Percentiles rank a stretch among this genome's conserved stretches.
These are phyloP conservation scores for Rhizoclosmatium hyalinum DNA, from an alignment of 371 early-diverging fungal species.

Conservation along the genomic window DNA sequence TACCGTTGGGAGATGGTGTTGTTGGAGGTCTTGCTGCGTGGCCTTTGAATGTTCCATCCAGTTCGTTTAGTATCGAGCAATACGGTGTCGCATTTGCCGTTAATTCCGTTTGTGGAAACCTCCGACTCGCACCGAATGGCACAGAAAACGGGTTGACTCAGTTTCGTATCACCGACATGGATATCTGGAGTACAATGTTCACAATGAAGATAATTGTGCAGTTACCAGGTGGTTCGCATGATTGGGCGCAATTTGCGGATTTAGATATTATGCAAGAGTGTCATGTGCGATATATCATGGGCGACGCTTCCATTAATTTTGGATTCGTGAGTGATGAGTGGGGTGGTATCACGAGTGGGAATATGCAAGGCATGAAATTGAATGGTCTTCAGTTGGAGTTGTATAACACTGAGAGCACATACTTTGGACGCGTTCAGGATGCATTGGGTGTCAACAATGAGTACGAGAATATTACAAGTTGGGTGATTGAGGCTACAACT, in stretches of 20 bases:
- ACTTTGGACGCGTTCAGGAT: conserved; percentile 20
- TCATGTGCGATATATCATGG: conserved; percentile 23
- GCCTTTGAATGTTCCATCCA: conserved; percentile 23
- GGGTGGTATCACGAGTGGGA: conserved; percentile 1
- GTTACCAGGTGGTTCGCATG: conserved; percentile 22
- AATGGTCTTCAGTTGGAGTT: background rate
- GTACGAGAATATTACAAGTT: conserved; percentile 16
- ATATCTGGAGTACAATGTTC: conserved; percentile 23
- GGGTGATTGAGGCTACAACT: conserved; percentile 21
- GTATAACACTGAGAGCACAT: background rate
- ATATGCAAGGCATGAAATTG: background rate
- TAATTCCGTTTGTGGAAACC: conserved; percentile 23
- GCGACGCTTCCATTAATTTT: conserved; percentile 12
- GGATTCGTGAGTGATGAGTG: conserved; percentile 25
- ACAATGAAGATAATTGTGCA: conserved; percentile 8
- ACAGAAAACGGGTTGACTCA: conserved; percentile 15
- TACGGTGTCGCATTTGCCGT: conserved; percentile 27
- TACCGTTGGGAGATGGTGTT: conserved; percentile 31
- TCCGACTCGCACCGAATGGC: background rate
- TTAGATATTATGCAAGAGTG: conserved; percentile 24
- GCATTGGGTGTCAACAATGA: background rate
- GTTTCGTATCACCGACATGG: background rate
- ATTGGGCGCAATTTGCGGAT: conserved; percentile 9
- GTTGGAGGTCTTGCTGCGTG: conserved; percentile 33
- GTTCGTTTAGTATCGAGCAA: conserved; percentile 17